Evolutionary conservation across 2,329 filamentous ascomycete species (phyloP).

Genomic region (Neonectria coccinea): DNA sequence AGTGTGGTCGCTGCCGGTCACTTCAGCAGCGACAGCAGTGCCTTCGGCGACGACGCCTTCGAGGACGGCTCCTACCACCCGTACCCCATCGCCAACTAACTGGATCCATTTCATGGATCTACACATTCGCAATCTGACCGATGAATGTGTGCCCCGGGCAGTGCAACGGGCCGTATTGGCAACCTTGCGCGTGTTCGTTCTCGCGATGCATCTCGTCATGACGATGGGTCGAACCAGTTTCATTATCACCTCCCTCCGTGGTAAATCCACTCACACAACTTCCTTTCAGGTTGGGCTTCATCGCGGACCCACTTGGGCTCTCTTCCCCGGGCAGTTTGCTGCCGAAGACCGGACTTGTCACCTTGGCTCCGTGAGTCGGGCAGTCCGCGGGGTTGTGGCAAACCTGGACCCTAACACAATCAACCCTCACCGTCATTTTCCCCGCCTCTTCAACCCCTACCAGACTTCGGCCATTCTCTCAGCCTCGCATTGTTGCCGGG

Average conservation of each 20-base stretch:
- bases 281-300: conserved; percentile 32
- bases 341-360: conserved; percentile 37
- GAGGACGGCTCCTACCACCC: conserved; percentile 53
- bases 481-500: conserved; percentile 22
- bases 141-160: conserved; percentile 1
- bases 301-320: conserved; percentile 34
- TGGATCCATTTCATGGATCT: conserved; percentile 29
- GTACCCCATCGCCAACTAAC: conserved; percentile 49
- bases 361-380: conserved; percentile 21
- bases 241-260: conserved; percentile 15
- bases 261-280: conserved; percentile 4
- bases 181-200: background rate
- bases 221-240: conserved; percentile 10
- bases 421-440: conserved; percentile 31
- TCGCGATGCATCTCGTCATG: conserved; percentile 12
- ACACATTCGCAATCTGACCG: conserved; percentile 15
- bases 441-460: conserved; percentile 34
- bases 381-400: conserved; percentile 24
- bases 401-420: conserved; percentile 27
- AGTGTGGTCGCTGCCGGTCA: conserved; percentile 43
- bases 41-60: conserved; percentile 47
- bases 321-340: conserved; percentile 27
- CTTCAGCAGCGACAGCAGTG: conserved; percentile 48
- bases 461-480: conserved; percentile 28
- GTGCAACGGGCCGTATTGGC: background rate